Percentiles rank a stretch among this genome's conserved stretches.
These are phyloP conservation scores for Hypericum perforatum DNA, from an alignment of 345 rosid genomes.

Conservation along the genomic window DNA sequence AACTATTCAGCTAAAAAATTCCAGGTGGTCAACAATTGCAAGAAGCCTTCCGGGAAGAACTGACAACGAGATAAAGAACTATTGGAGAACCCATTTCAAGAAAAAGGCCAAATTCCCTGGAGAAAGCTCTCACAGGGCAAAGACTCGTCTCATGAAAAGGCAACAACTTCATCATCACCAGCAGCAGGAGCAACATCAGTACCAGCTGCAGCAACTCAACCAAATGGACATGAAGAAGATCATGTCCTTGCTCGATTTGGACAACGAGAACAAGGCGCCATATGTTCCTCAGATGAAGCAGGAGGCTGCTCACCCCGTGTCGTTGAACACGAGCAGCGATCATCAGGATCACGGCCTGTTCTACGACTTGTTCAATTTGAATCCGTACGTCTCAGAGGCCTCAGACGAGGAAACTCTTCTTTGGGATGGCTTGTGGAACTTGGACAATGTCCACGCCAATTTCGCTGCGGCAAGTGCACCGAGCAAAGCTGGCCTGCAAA, in stretches of 20 bases:
- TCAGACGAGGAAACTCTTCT: slow-evolving; percentile 30
- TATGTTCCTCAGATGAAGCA: slow-evolving; percentile 38
- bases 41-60: slow-evolving; percentile 92
- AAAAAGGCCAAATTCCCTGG: slow-evolving; percentile 49
- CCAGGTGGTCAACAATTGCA: slow-evolving; percentile 91
- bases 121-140: slow-evolving; percentile 38
- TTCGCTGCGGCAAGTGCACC: slow-evolving; percentile 27
- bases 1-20: not conserved
- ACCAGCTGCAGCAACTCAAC: slow-evolving; percentile 38
- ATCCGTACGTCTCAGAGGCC: slow-evolving; percentile 19
- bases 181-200: slow-evolving; percentile 27
- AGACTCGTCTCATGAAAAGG: slow-evolving; percentile 45
- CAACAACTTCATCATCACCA: slow-evolving; percentile 68
- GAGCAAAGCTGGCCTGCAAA: slow-evolving; percentile 33
- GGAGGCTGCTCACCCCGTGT: slow-evolving; percentile 15
- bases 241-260: slow-evolving; percentile 41
- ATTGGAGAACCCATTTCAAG: slow-evolving; percentile 96
- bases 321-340: slow-evolving; percentile 9
- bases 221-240: slow-evolving; percentile 53
- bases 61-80: slow-evolving; percentile 85
- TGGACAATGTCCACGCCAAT: slow-evolving; percentile 51
- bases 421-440: slow-evolving; percentile 72
- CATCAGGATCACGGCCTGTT: slow-evolving; percentile 23
- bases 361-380: slow-evolving; percentile 16
- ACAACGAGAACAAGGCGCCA: slow-evolving; percentile 24